Percentiles rank a stretch among this genome's conserved stretches.
Conservation (phyloP, 2,329 filamentous ascomycete genomes). For the Chalara sp. region DNA sequence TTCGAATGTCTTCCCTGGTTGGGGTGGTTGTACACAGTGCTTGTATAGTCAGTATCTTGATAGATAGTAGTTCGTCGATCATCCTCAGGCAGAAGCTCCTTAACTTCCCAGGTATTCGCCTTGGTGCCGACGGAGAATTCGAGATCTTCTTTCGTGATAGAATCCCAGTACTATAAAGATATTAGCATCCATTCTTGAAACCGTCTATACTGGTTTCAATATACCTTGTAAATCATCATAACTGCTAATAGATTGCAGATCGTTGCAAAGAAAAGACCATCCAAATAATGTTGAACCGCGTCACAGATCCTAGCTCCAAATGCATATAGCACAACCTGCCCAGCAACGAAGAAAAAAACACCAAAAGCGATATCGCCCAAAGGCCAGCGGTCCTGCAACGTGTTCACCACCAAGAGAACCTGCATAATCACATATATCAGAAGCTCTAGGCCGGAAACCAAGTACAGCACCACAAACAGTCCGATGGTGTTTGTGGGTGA, state of each 20-base stretch:
- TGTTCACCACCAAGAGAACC: conserved; percentile 79
- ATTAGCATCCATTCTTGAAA: neutral
- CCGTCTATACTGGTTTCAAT: conserved; percentile 14
- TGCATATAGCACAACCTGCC: conserved; percentile 88
- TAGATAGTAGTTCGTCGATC: conserved; percentile 26
- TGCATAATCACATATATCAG: conserved; percentile 84
- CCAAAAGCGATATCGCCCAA: conserved; percentile 87
- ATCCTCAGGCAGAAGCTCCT: conserved; percentile 56
- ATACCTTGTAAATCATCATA: conserved; percentile 99
- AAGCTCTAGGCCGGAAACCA: conserved; percentile 82
- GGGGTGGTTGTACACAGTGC: conserved; percentile 13
- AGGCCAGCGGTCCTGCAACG: conserved; percentile 91
- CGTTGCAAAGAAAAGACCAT: conserved; percentile 90
- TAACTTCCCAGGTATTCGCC: conserved; percentile 97
- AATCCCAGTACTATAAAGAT: conserved; percentile 84
- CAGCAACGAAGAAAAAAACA: conserved; percentile 82
- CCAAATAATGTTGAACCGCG: conserved; percentile 81
- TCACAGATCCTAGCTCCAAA: conserved; percentile 82
- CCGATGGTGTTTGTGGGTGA: conserved; percentile 80
- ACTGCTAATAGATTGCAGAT: conserved; percentile 89
- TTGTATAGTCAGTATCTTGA: conserved; percentile 24
- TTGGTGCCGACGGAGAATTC: conserved; percentile 96
- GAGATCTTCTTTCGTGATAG: conserved; percentile 95
- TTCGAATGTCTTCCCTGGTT: conserved; percentile 22
- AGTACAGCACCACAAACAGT: conserved; percentile 84